Conservation (phyloP, 164 flowering plant genomes). For the Magnolia kwangsiensis region DNA sequence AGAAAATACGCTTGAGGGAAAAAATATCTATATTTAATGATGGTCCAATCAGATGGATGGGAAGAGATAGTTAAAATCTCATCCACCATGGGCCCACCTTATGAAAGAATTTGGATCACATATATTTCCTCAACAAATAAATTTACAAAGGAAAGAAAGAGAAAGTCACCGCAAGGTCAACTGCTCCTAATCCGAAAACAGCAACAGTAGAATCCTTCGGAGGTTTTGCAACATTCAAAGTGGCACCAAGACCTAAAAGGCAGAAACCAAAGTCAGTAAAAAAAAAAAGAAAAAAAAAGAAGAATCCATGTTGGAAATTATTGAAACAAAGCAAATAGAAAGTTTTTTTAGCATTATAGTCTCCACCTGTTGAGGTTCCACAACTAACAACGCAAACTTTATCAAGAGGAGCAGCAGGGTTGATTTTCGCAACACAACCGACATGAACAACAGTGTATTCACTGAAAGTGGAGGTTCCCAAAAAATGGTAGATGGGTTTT, state of each 20-base stretch:
- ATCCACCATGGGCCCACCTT: too few relatives aligned
- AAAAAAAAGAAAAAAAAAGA: background rate
- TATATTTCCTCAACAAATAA: too few relatives aligned
- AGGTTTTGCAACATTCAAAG: slow-evolving; percentile 80
- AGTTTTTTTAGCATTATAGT: background rate
- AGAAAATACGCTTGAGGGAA: background rate
- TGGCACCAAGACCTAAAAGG: slow-evolving; percentile 62
- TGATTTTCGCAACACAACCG: slow-evolving; percentile 68
- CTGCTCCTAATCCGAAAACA: slow-evolving; percentile 79
- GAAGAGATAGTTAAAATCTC: too few relatives aligned
- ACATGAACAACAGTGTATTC: slow-evolving; percentile 65
- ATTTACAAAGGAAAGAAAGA: background rate
- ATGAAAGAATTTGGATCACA: too few relatives aligned
- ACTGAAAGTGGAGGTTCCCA: slow-evolving; percentile 76
- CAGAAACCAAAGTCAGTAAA: background rate
- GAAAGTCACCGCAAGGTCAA: slow-evolving; percentile 69
- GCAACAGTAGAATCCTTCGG: slow-evolving; percentile 57
- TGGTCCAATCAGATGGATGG: too few relatives aligned
- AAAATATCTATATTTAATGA: too few relatives aligned
- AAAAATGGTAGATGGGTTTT: slow-evolving; percentile 53
- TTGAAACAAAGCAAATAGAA: background rate
- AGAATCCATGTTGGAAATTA: background rate
- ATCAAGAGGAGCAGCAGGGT: slow-evolving; percentile 30
- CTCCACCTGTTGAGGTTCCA: slow-evolving; percentile 57
- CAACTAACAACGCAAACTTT: slow-evolving; percentile 60